Conservation (phyloP, 2,329 filamentous ascomycete genomes). For the Penicillium sumatraense region DNA sequence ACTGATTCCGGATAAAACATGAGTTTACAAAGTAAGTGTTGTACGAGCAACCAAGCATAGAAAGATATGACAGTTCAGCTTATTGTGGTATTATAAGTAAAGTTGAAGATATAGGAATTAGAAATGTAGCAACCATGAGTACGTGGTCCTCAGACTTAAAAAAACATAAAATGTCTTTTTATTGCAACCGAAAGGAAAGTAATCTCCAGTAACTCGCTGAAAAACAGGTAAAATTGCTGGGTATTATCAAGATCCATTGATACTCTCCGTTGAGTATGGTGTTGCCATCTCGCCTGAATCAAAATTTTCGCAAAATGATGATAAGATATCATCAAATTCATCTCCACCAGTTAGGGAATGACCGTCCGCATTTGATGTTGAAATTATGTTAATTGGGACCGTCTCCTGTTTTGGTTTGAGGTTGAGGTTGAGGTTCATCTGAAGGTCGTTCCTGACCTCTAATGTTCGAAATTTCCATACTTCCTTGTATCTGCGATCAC, state of each 20-base stretch:
- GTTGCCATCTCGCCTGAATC: not conserved
- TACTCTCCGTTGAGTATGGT: not conserved
- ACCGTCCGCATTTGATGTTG: not conserved
- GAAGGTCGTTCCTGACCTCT: not conserved
- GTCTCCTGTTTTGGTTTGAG: not conserved
- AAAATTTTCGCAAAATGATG: constrained; percentile 3
- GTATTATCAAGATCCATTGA: not conserved
- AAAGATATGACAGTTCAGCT: too few species aligned
- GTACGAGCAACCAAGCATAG: too few species aligned
- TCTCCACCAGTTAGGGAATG: not conserved
- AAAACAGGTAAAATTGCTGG: too few species aligned
- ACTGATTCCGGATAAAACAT: too few species aligned
- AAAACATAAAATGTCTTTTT: too few species aligned
- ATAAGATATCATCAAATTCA: not conserved
- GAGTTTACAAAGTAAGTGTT: too few species aligned
- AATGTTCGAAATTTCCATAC: constrained; percentile 1
- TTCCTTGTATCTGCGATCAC: constrained; percentile 4
- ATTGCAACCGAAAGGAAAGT: too few species aligned
- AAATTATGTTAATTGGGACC: not conserved
- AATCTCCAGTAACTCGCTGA: too few species aligned
- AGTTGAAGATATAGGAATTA: too few species aligned
- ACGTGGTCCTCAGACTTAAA: too few species aligned
- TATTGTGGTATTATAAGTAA: too few species aligned
- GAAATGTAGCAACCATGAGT: too few species aligned
- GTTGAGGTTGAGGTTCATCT: not conserved